These are phyloP conservation scores for Botrytis deweyae DNA, from an alignment of 2,329 filamentous ascomycete species.

Conservation along the genomic window DNA sequence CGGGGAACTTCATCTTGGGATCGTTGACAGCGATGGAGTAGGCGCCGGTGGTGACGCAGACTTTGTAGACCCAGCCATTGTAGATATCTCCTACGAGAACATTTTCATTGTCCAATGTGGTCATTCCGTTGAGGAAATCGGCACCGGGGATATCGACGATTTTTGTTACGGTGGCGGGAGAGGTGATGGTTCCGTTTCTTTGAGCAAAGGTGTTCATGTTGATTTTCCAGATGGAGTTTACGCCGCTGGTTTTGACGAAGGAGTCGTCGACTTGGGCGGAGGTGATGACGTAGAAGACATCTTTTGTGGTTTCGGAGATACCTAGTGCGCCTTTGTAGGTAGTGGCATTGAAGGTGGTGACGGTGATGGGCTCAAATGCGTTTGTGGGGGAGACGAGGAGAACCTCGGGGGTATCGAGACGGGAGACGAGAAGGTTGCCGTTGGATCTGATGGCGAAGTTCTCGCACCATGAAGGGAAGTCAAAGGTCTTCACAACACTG, in stretches of 20 bases:
- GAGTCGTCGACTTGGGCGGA: conserved; percentile 37
- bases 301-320: conserved; percentile 40
- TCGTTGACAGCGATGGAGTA: conserved; percentile 35
- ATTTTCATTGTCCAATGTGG: conserved; percentile 23
- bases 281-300: conserved; percentile 37
- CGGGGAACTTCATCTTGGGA: conserved; percentile 28
- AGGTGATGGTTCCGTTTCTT: neutral
- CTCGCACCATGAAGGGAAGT: conserved; percentile 34
- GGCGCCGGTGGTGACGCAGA: conserved; percentile 31
- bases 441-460: conserved; percentile 43
- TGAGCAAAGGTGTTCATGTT: conserved; percentile 29
- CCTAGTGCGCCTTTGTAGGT: conserved; percentile 38
- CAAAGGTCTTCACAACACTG: conserved; percentile 20
- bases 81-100: conserved; percentile 34
- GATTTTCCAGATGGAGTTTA: conserved; percentile 33
- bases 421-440: conserved; percentile 41
- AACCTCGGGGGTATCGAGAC: conserved; percentile 39
- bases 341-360: conserved; percentile 38
- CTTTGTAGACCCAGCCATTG: conserved; percentile 31
- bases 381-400: conserved; percentile 39
- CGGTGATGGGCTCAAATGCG: conserved; percentile 23
- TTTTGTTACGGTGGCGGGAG: conserved; percentile 19
- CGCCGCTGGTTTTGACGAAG: conserved; percentile 30
- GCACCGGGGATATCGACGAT: conserved; percentile 23
- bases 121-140: conserved; percentile 36